Evolutionary conservation across 2,329 filamentous ascomycete genomes (phyloP).

Genomic region (Neofusicoccum parvum): DNA sequence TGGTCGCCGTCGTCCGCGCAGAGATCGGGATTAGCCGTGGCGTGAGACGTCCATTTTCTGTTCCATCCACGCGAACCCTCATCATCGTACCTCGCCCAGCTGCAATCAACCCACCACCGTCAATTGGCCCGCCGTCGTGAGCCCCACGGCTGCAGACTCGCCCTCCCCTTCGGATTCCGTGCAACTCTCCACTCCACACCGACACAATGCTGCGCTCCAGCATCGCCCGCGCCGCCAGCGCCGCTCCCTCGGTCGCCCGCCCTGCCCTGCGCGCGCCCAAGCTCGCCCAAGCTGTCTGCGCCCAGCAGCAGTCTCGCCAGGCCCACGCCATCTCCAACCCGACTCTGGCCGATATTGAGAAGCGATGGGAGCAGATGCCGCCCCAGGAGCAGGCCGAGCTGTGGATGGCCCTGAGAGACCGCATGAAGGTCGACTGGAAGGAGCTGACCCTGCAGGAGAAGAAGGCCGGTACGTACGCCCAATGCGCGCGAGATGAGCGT

Average conservation of each 20-base stretch:
- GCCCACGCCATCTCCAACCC: constrained; percentile 97
- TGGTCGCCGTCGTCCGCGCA: neutral
- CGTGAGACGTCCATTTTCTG: constrained; percentile 26
- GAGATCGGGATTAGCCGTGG: constrained; percentile 11
- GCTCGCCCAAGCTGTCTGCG: constrained; percentile 16
- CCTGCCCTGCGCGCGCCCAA: constrained; percentile 32
- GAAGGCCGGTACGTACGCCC: constrained; percentile 84
- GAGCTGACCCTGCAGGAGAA: constrained; percentile 96
- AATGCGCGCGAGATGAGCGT: neutral
- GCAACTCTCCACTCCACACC: constrained; percentile 40
- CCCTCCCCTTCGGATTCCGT: constrained; percentile 28
- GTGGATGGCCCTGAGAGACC: constrained; percentile 97
- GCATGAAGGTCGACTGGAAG: constrained; percentile 98
- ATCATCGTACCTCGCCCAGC: constrained; percentile 17
- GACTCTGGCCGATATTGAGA: constrained; percentile 96
- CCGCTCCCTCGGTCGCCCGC: constrained; percentile 34
- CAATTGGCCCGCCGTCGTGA: constrained; percentile 40
- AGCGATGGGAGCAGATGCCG: constrained; percentile 97
- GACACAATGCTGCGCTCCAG: constrained; percentile 43
- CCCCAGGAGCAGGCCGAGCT: constrained; percentile 98
- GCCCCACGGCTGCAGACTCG: constrained; percentile 37
- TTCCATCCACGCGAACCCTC: constrained; percentile 18
- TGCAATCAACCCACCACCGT: constrained; percentile 31
- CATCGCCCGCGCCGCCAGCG: constrained; percentile 37
- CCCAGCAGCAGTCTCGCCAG: constrained; percentile 58